Evolutionary conservation across 768 basidiomycete genomes (phyloP).

Genomic region (Zangia roseola): DNA sequence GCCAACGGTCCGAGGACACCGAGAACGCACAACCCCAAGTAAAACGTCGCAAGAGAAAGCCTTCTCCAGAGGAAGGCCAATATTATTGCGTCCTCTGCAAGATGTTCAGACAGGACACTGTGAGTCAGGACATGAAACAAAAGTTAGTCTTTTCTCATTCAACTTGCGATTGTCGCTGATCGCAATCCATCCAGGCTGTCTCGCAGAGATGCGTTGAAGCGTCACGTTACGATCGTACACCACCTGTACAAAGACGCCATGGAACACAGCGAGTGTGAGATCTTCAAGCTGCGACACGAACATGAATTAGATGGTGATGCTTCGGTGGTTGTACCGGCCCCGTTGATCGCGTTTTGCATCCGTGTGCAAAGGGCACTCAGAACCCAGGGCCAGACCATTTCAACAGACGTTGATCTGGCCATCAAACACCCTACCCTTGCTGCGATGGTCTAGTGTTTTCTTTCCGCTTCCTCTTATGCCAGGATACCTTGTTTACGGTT

Average conservation of each 20-base stretch:
- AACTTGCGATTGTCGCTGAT: background rate
- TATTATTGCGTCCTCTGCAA: background rate
- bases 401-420: background rate
- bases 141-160: background rate
- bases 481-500: no score
- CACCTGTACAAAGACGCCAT: background rate
- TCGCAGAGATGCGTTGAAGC: conserved; percentile 8
- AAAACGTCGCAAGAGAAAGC: background rate
- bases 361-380: background rate
- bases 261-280: background rate
- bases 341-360: background rate
- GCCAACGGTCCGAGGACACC: background rate
- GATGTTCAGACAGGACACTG: background rate
- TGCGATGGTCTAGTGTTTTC: no score
- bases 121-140: background rate
- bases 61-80: background rate
- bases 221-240: conserved; percentile 1
- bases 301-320: no score
- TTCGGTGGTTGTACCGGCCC: no score
- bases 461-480: no score
- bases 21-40: background rate
- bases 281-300: background rate
- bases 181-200: background rate
- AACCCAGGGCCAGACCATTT: background rate
- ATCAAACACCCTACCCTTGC: background rate